Conservation (phyloP, 768 basidiomycete genomes). For the Russula brevipes region DNA sequence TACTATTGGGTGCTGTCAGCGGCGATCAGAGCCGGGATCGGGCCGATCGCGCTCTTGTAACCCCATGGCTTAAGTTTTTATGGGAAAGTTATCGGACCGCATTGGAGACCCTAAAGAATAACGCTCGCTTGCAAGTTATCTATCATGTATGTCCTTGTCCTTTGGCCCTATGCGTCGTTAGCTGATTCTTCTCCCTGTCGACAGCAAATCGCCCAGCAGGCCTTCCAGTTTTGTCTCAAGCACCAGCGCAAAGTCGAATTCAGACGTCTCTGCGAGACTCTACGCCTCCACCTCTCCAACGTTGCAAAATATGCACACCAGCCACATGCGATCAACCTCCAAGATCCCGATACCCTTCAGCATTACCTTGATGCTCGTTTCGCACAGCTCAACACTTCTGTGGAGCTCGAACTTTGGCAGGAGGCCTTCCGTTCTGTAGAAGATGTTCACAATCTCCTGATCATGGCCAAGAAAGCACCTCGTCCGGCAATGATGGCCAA, state of each 20-base stretch:
- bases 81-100: conserved; percentile 98
- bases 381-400: conserved; percentile 91
- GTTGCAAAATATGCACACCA: conserved; percentile 95
- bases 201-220: conserved; percentile 93
- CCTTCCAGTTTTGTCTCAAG: conserved; percentile 93
- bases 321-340: conserved; percentile 89
- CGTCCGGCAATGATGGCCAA: conserved; percentile 97
- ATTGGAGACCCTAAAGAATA: conserved; percentile 93
- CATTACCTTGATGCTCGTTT: conserved; percentile 97
- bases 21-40: conserved; percentile 89
- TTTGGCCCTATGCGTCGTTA: not conserved
- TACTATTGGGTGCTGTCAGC: conserved; percentile 84
- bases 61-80: conserved; percentile 96
- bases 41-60: conserved; percentile 91
- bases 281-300: conserved; percentile 90
- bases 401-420: conserved; percentile 98
- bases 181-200: not conserved
- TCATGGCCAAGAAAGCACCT: conserved; percentile 88
- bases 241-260: conserved; percentile 96
- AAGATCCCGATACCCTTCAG: conserved; percentile 90
- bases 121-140: conserved; percentile 83
- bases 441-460: conserved; percentile 93
- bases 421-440: conserved; percentile 98
- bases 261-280: conserved; percentile 91
- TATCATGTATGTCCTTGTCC: conserved; percentile 68